Percentiles rank a stretch among this genome's conserved stretches.
phyloP scores from a whole-genome alignment of 164 flowering plant species.

The Stephania yunnanensis region DNA sequence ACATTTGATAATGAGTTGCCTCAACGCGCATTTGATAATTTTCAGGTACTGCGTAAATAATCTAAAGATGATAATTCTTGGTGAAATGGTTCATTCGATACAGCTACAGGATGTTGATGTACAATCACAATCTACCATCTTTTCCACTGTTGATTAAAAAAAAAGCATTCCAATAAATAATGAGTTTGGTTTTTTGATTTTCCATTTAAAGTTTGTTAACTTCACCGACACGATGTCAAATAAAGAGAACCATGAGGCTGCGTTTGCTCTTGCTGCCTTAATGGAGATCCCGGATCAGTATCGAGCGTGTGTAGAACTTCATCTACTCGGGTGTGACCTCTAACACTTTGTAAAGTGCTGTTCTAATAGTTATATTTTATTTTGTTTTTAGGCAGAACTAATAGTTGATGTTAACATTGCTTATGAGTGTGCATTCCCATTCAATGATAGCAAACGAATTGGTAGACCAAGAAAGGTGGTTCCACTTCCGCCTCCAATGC shows the following conservation, averaged over 20 bases:
- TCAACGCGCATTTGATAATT: conserved; percentile 64
- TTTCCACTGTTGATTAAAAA: not conserved
- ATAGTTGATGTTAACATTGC: not conserved
- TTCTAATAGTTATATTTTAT: not conserved
- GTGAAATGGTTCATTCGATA: not conserved
- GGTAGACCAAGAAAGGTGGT: conserved; percentile 45
- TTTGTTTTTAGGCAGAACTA: too few species aligned
- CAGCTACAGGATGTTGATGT: not conserved
- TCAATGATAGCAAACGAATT: conserved; percentile 31
- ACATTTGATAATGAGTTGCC: conserved; percentile 68
- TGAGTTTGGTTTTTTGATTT: not conserved
- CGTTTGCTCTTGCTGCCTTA: conserved; percentile 79
- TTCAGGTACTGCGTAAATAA: conserved; percentile 43
- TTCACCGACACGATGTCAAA: conserved; percentile 59
- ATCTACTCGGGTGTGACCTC: conserved; percentile 41
- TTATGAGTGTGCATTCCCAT: not conserved
- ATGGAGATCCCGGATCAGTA: conserved; percentile 82
- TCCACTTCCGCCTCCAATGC: conserved; percentile 55
- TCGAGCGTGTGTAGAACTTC: conserved; percentile 47
- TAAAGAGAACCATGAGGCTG: conserved; percentile 37
- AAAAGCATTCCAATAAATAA: not conserved
- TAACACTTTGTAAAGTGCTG: not conserved
- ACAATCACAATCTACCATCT: not conserved
- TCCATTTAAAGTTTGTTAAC: conserved; percentile 61
- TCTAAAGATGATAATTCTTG: not conserved